These are phyloP conservation scores for Chloranthus sessilifolius DNA, from an alignment of 164 flowering plant species.

Conservation along the genomic window DNA sequence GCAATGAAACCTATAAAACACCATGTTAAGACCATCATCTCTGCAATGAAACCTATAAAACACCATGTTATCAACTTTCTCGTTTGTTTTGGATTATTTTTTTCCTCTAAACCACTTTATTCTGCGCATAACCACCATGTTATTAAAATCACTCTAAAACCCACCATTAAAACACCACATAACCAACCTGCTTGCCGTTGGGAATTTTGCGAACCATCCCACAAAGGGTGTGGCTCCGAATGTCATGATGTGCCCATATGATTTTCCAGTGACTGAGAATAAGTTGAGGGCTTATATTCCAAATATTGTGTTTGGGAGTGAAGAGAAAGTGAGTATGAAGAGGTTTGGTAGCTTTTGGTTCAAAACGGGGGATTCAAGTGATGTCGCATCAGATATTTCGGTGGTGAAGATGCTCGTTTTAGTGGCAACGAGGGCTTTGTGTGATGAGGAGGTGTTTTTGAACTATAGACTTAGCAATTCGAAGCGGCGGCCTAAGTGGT, in stretches of 20 bases:
- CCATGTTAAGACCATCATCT: no score
- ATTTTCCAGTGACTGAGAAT: slow-evolving; percentile 68
- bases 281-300: slow-evolving; percentile 81
- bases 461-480: slow-evolving; percentile 86
- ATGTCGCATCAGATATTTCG: slow-evolving; percentile 32
- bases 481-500: slow-evolving; percentile 78
- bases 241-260: slow-evolving; percentile 95
- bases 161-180: no score
- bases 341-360: slow-evolving; percentile 91
- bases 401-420: slow-evolving; percentile 63
- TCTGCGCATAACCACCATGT: no score
- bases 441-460: slow-evolving; percentile 72
- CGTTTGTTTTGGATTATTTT: no score
- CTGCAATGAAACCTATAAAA: no score
- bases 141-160: no score
- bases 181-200: slow-evolving; percentile 83
- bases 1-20: no score
- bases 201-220: slow-evolving; percentile 94
- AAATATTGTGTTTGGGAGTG: slow-evolving; percentile 59
- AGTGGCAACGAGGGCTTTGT: slow-evolving; percentile 65
- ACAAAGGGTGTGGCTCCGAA: slow-evolving; percentile 69
- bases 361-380: slow-evolving; percentile 35
- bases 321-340: slow-evolving; percentile 62
- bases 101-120: no score
- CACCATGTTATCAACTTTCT: no score